Base-by-base conservation (phyloP, 1,139 yeast species). In the Scheffersomyces titani region DNA sequence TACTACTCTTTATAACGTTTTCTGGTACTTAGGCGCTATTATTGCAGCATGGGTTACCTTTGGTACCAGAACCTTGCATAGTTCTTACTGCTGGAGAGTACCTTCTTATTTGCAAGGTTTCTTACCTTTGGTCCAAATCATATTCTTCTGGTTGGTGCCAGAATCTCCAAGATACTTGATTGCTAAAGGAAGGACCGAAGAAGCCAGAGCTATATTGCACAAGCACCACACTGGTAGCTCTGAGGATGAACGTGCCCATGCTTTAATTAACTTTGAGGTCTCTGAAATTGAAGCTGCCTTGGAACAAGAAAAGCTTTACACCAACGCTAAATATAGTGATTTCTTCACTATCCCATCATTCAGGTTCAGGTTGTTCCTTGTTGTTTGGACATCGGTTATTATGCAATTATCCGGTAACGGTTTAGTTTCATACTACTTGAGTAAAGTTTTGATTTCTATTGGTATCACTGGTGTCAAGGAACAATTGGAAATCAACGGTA, bases 21-120 rank as follows among this genome's bases (percentile, higher is more conserved):
- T 63, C 47, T 64, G 66, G 67, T 64, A 64, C 52, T 63, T 83
- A 51, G 89, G 89, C 49, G 82, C 87, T 9, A 68, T 81, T 47
- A 63, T 85, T 52, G 87, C 88, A 6, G 83, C 89, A 1, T 78
- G 85, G 82, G 75, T 80, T 46, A 76, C 85, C 2, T 81, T 74
- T 59, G 86, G 86, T 53, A 76, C 84, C 18, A 72, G 76, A 57
- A 65, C 67, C 18, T 61, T 77, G 16, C 53, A 61, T 40, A 63
- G 62, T 50, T 69, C 73, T 59, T 65, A 64, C 56, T 66, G 78
- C 16, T 81, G 85, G 85, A 73, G 76, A 62, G 72, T 81, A 55
- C 84, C 85, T 6, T 78, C 83, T 7, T 74, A 74, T 59, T 66
- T 81, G 59, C 86, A 83, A 66, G 78, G 76, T 53, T 69, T 65